Conservation (phyloP, 2,329 filamentous ascomycete genomes). For the Colletotrichum australisinense region DNA sequence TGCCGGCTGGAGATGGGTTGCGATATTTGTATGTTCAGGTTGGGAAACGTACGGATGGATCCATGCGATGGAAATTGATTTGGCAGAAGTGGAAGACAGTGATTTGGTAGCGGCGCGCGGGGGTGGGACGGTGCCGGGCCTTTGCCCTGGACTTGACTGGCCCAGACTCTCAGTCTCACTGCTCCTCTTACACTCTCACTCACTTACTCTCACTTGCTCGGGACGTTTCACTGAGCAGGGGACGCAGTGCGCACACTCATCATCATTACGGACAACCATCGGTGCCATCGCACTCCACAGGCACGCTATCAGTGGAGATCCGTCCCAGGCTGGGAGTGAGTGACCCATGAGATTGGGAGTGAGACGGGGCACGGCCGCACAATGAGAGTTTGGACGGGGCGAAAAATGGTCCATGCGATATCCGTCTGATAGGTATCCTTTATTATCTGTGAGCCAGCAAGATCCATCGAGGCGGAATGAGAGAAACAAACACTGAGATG, state of each 20-base stretch:
- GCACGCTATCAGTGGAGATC: neutral
- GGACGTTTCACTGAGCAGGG: neutral
- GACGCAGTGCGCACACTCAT: neutral
- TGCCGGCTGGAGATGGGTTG: neutral
- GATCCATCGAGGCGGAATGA: neutral
- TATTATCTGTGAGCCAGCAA: neutral
- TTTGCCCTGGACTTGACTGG: neutral
- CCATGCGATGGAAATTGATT: neutral
- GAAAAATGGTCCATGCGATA: neutral
- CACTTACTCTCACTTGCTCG: neutral
- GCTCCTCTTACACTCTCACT: too few species aligned
- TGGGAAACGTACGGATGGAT: neutral
- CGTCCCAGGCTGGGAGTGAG: neutral
- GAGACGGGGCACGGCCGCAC: neutral
- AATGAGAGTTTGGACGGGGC: neutral
- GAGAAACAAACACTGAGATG: neutral
- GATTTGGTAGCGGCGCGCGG: constrained; percentile 24
- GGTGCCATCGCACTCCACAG: neutral
- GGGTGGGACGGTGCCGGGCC: constrained; percentile 24
- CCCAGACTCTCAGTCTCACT: neutral
- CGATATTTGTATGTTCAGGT: constrained; percentile 16
- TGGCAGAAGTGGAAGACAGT: neutral
- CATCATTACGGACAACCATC: neutral
- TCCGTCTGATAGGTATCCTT: neutral
- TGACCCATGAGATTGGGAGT: neutral